Evolutionary conservation across 441 rosid genomes (phyloP).

Genomic region (Adansonia grandidieri): DNA sequence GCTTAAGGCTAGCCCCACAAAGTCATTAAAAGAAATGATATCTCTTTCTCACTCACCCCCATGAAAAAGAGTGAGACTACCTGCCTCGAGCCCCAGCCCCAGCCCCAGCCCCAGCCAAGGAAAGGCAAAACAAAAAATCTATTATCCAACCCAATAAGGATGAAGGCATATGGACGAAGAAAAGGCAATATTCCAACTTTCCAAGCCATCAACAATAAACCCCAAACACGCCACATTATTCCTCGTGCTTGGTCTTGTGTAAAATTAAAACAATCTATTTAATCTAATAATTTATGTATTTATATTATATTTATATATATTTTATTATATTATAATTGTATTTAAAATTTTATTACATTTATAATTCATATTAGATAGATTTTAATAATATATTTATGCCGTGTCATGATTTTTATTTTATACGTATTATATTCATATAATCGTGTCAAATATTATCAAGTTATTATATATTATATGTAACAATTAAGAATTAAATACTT

Average conservation of each 20-base stretch:
- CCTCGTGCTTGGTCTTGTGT: slow-evolving; percentile 54
- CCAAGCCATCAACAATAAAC: slow-evolving; percentile 27
- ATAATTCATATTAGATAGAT: too few species aligned
- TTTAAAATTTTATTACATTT: too few species aligned
- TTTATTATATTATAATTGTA: too few species aligned
- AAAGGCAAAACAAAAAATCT: background rate
- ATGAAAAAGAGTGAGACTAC: slow-evolving; percentile 27
- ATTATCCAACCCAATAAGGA: slow-evolving; percentile 32
- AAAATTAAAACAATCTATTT: background rate
- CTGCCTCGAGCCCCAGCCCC: slow-evolving; percentile 51
- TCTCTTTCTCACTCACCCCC: slow-evolving; percentile 8
- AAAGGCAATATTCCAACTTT: background rate
- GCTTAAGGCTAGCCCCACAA: slow-evolving; percentile 21
- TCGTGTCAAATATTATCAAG: too few species aligned
- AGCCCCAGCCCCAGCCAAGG: slow-evolving; percentile 26
- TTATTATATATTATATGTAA: too few species aligned
- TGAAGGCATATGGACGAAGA: background rate
- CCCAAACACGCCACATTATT: slow-evolving; percentile 47
- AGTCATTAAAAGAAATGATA: too few species aligned
- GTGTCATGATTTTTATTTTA: too few species aligned
- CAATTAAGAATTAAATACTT: too few species aligned
- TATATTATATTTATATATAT: too few species aligned
- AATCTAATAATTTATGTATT: too few species aligned
- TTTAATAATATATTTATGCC: too few species aligned
- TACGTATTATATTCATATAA: too few species aligned